A percentile compares a stretch with the other conserved stretches of the same genome.
Evolutionary conservation across 2,329 filamentous ascomycete species (phyloP).

Genomic region (Ceratocystis alfenasii): DNA sequence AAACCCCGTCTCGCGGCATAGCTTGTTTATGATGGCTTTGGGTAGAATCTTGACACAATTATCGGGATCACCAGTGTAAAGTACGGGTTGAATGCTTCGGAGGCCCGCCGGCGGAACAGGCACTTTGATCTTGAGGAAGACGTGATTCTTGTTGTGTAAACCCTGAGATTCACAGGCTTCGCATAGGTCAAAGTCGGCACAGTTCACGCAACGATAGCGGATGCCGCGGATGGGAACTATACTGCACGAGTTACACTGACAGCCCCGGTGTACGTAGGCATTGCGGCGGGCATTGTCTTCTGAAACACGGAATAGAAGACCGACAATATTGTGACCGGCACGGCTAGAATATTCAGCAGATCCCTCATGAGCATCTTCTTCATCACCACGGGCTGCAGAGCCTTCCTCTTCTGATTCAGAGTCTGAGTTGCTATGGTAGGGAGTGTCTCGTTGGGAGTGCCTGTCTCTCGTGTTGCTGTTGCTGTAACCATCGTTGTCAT

Average conservation of each 20-base stretch:
- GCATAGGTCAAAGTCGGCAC: slow-evolving; percentile 89
- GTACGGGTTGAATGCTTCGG: slow-evolving; percentile 67
- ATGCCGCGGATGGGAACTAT: slow-evolving; percentile 82
- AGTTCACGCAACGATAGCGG: slow-evolving; percentile 90
- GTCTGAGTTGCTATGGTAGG: not conserved
- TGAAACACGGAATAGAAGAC: slow-evolving; percentile 78
- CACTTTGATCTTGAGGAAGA: slow-evolving; percentile 92
- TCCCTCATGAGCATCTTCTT: slow-evolving; percentile 31
- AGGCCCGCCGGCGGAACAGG: slow-evolving; percentile 76
- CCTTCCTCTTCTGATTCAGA: not conserved
- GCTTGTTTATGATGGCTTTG: slow-evolving; percentile 51
- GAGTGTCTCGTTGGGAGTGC: not conserved
- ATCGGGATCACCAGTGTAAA: slow-evolving; percentile 79
- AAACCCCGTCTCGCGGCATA: slow-evolving; percentile 62
- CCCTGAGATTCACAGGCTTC: slow-evolving; percentile 77
- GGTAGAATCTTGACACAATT: slow-evolving; percentile 57
- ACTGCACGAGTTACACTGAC: slow-evolving; percentile 81
- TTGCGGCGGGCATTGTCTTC: slow-evolving; percentile 83
- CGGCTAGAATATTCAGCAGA: slow-evolving; percentile 39
- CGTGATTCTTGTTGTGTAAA: slow-evolving; percentile 74
- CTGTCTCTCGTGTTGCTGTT: slow-evolving; percentile 24
- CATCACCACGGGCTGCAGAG: slow-evolving; percentile 26
- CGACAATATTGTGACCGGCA: slow-evolving; percentile 68
- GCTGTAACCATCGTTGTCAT: slow-evolving; percentile 29
- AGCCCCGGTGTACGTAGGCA: slow-evolving; percentile 83